Base-by-base conservation (phyloP, 1,284 basidiomycete genomes). In the Vanrija sp. region DNA sequence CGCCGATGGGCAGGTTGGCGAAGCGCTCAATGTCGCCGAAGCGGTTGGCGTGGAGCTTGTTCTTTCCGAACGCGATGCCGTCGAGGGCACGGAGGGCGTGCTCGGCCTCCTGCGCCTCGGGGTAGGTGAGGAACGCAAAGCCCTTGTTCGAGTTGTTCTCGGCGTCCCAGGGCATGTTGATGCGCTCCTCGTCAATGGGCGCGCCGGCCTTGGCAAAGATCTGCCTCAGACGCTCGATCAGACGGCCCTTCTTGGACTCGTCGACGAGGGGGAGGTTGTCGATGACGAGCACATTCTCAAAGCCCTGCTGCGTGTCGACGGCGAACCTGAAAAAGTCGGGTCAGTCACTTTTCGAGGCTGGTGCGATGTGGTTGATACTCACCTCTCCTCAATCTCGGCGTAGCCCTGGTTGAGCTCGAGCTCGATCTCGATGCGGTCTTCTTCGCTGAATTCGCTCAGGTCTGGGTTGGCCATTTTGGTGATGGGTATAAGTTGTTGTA, bases 331-430 rank as follows among this genome's bases (percentile, higher is more conserved):
- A 34, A 34, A 34, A 34, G 34, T 34, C 12, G 9, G 34, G 34
- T 34, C 34, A 34, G 34, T 34, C 34, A 34, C 34, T 34, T 34
- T 34, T 34, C 34, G 34, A 34, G 34, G 34, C 34, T 34, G 12
- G 12, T 34, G 34, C 34, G 34, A 5, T 34, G 34, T 5, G 8
- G 76, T 83, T 58, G 94, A 89, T 89, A 77, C 83, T 58, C 64
- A 95, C 91, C 91, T 90, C 78, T 83, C 84, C 73, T 98, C 94
- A 65, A 98, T 96, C 73, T 98, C 94, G 53, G 87, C 85, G 75
- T 88, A 98, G 75, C 69, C 72, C 51, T 69, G 67, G 28, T 72
- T 61, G 51, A 75, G 65, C 64, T 75, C 73, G 25, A 67, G 68
- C 51, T 98, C 90, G 65, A 96, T 90, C 55, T 85, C 87, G 54